These are phyloP conservation scores for Orbilia ellipsospora DNA, from an alignment of 2,329 filamentous ascomycete species.

Conservation along the genomic window DNA sequence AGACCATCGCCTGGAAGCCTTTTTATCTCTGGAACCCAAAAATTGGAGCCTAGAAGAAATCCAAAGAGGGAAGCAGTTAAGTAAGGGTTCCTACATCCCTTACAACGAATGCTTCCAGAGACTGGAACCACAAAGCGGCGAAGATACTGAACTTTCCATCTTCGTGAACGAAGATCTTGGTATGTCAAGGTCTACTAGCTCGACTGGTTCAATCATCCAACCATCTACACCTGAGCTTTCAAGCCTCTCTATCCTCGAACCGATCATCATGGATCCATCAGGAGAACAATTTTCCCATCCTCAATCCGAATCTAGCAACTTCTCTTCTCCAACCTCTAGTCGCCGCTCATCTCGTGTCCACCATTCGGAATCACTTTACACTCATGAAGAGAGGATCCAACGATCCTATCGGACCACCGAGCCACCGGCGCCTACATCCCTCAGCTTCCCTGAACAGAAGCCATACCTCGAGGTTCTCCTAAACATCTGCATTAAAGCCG, in stretches of 20 bases:
- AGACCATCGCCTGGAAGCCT: neutral
- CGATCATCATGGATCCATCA: slow-evolving; percentile 11
- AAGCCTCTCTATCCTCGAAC: neutral
- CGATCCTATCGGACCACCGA: slow-evolving; percentile 12
- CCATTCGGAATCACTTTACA: neutral
- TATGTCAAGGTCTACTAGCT: slow-evolving; percentile 18
- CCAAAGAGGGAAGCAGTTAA: slow-evolving; percentile 16
- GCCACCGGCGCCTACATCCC: slow-evolving; percentile 7
- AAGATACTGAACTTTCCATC: slow-evolving; percentile 19
- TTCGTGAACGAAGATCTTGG: slow-evolving; percentile 18
- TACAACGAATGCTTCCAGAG: slow-evolving; percentile 7
- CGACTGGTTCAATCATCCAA: slow-evolving; percentile 8
- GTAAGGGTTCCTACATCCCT: slow-evolving; percentile 14
- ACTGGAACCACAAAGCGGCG: neutral
- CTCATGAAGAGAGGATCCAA: neutral
- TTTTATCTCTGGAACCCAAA: slow-evolving; percentile 30
- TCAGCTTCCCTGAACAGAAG: slow-evolving; percentile 24
- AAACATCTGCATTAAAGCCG: slow-evolving; percentile 31
- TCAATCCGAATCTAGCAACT: slow-evolving; percentile 16
- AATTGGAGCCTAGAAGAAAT: slow-evolving; percentile 40
- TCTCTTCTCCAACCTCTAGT: neutral
- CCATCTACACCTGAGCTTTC: slow-evolving; percentile 22
- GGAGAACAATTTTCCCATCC: neutral
- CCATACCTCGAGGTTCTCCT: slow-evolving; percentile 20
- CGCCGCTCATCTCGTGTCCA: neutral